Base-by-base conservation (phyloP, 306 rosid species). In the Alnus glutinosa region DNA sequence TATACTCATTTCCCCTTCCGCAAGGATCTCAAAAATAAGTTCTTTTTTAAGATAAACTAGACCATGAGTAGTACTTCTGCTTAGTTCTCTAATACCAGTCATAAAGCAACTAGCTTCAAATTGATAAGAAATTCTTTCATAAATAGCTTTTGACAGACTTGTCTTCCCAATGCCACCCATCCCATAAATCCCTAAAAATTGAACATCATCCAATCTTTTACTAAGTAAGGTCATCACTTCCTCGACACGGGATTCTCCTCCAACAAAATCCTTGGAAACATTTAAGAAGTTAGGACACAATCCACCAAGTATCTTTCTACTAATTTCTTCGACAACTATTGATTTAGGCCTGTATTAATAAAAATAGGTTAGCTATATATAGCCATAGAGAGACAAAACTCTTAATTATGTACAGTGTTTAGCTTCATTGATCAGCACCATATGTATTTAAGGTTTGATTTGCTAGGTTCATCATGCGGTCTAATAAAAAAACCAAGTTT, bases 181-280 rank as follows among this genome's bases (percentile, higher is more conserved):
- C 3, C 85, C 85, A 80, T 77, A 71, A 54, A 82, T 82, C 2
- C 85, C 85, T 28, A 77, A 0, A 50, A 82, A 77, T 4, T 34
- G 55, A 64, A 82, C 71, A 63, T 77, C 78, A 1, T 44, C 12
- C 13, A 12, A 52, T 2, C 54, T n/a, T 4, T 39, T 15, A 39
- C 57, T 23, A n/a, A 69, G 32, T 23, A 10, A 63, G 42, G 19
- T 68, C 47, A 8, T 1, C 68, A 77, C 18, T 11, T 58, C 77
- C 4, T 34, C 34, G 9, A 54, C 3, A 30, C 55, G 36, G 4
- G 66, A 7, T 34, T 66, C 75, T 3, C 55, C 66, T 14, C 77
- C 77, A 72, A 79, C 44, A 59, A 72, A 8, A 15, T 7, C 7
- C 28, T 55, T 5, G 11, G 18, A 4, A 18, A 7, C 4, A 1